Evolutionary conservation across 352 stramenopile species (phyloP), one percentile per base, ranked within the genome.

Genomic region (Aphanomyces astaci): DNA sequence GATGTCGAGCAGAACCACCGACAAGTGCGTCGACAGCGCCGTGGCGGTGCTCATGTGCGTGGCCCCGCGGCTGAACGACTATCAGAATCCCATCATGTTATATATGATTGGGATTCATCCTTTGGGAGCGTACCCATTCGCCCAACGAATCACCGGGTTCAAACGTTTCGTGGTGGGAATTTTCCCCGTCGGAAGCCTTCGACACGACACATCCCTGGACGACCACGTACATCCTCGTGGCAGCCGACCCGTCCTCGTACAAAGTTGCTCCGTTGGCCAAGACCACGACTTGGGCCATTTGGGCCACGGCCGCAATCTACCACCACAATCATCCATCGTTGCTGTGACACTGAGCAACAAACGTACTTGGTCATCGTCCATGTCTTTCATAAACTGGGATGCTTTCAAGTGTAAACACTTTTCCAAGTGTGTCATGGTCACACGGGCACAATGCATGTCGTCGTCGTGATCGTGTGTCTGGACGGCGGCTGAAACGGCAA

Each of bases 361-460:
- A 24, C 1, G 28, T 39, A 79, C 73, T 64, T 92, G 92, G 43
- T 92, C 86, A 56, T 92, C 86, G 54, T 90, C 82, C 0, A 94
- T 72, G 46, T 92, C 87, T 71, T 80, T 78, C 86, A 94, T 88
- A 22, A 94, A 74, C 54, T 89, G 77, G 15, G 86, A 92, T 11
- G 81, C 84, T 64, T 92, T 94, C 52, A 94, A 72, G 40, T 90
- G 83, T 53, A 94, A 88, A 2, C 82, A 91, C 71, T 94, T 94
- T 56, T 92, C 86, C 63, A 94, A 90, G 5, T 77, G 89, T 45
- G 84, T 88, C 36, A 43, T 43, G 7, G 36, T 43, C 7, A 43
- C 7, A 64, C n/a, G 84, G 91, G 43, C 89, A 78, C 0, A 75
- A 71, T n/a, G n/a, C n/a, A n/a, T n/a, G n/a, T n/a, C n/a, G n/a